Percentiles rank a stretch among this genome's conserved stretches.
These are phyloP conservation scores for Cerrena zonata DNA, from an alignment of 1,284 basidiomycete species.

Conservation along the genomic window DNA sequence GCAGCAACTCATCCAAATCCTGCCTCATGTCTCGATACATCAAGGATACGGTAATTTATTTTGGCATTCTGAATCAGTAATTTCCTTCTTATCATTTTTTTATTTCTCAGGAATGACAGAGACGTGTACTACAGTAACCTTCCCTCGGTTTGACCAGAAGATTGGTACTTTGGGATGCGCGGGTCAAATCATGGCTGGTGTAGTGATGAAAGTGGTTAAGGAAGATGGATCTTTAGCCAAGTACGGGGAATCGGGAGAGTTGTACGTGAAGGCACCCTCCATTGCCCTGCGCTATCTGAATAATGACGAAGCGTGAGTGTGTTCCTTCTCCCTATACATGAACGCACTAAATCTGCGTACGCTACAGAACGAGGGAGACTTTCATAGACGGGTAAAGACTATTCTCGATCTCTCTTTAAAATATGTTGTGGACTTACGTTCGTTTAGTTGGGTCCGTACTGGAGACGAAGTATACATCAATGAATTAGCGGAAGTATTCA, in stretches of 20 bases:
- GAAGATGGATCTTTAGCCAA: constrained; percentile 34
- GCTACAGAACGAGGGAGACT: constrained; percentile 35
- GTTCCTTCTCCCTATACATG: too few relatives aligned
- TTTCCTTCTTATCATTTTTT: too few relatives aligned
- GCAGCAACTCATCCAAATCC: constrained; percentile 43
- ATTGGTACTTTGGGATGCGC: constrained; percentile 29
- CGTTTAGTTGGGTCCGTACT: constrained; percentile 42
- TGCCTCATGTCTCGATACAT: constrained; percentile 57
- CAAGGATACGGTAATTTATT: constrained; percentile 61
- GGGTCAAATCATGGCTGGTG: constrained; percentile 35
- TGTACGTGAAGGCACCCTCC: constrained; percentile 37
- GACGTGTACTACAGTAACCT: constrained; percentile 43
- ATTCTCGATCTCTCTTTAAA: too few relatives aligned
- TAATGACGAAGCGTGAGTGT: constrained; percentile 44
- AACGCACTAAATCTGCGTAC: not conserved
- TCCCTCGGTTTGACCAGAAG: constrained; percentile 19
- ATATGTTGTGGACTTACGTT: too few relatives aligned
- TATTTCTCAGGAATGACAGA: constrained; percentile 45
- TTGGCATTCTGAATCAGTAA: too few relatives aligned
- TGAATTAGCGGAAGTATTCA: constrained; percentile 35
- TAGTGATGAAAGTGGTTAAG: constrained; percentile 34
- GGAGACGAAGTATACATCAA: constrained; percentile 40
- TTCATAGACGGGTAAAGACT: constrained; percentile 35
- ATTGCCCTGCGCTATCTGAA: constrained; percentile 38
- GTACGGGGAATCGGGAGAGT: constrained; percentile 38